Evolutionary conservation across 495 filamentous ascomycete genomes (phyloP), one percentile per base, ranked within the genome.

Genomic region (Penicillium coffeae): DNA sequence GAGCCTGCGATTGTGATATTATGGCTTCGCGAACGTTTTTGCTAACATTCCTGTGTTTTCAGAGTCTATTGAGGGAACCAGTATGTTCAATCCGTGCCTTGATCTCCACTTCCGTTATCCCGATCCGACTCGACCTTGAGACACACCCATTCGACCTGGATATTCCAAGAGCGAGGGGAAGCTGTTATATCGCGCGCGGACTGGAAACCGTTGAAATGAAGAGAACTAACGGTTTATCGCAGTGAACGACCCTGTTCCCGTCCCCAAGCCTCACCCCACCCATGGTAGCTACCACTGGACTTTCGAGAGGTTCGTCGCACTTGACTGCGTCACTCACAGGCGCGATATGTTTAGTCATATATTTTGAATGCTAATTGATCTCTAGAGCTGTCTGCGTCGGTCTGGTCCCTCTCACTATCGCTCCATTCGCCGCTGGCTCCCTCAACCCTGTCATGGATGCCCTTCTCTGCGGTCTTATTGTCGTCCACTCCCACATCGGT

Each of bases 221-320:
- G 34, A 9, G 19, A 48, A 43, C 21, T 50, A 47, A 52, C 42
- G 4, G 10, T 35, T 34, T 20, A 22, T 30, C 19, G 60, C 39
- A 94, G 88, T 87, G 56, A 98, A 98, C 72, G 93, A 97, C 65
- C 77, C 93, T 45, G 86, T 80, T 38, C 82, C 80, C 20, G 64
- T 96, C n/a, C 90, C 89, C 20, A 55, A 76, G 8, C 55, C 87
- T 33, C 81, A 78, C 44, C 83, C 90, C 13, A 73, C 79, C 16
- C 85, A 97, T 69, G 94, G 93, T 45, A 92, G 87, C 68, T 97
- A 97, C 78, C 93, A 98, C 78, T 98, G 93, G 93, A 84, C 86
- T 52, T 95, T 96, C 64, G 93, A 98, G 78, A 85, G 93, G 85
- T 85, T 65, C 38, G 68, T 59, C 21, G 34, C 42, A 25, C 5